Percentiles rank a stretch among this genome's conserved stretches.
phyloP scores from a whole-genome alignment of 176 grass and related monocot genomes.

The Eremochloa ophiuroides region DNA sequence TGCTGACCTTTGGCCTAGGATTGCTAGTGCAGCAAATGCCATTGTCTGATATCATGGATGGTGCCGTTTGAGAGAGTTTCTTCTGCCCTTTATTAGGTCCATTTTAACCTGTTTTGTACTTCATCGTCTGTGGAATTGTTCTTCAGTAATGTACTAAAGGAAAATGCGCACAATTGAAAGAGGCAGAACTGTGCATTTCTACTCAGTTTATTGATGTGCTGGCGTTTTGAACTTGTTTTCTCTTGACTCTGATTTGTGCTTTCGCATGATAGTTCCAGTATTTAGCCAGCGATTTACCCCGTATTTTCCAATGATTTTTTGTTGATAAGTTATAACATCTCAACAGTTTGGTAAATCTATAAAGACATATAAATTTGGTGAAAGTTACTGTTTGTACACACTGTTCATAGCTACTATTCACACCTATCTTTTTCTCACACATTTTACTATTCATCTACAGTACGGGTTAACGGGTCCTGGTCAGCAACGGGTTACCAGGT shows the following conservation, averaged over 20 bases:
- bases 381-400: too few species aligned
- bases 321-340: neutral
- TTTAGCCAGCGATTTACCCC: too few species aligned
- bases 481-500: too few species aligned
- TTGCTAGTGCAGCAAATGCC: conserved; percentile 51
- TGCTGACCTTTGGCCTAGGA: conserved; percentile 58
- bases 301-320: neutral
- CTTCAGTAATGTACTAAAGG: neutral
- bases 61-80: neutral
- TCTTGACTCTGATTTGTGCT: neutral
- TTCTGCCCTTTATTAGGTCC: neutral
- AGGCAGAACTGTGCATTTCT: neutral
- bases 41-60: conserved; percentile 27
- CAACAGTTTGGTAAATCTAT: neutral
- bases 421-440: too few species aligned
- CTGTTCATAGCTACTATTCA: too few species aligned
- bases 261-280: neutral
- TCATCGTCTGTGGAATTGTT: neutral
- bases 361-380: too few species aligned
- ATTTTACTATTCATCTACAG: too few species aligned
- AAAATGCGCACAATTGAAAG: neutral
- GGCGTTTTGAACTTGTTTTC: neutral
- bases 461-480: too few species aligned
- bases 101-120: conserved; percentile 7
- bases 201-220: neutral